Conservation (phyloP, 352 stramenopile genomes). For the Phytophthora boehmeriae region DNA sequence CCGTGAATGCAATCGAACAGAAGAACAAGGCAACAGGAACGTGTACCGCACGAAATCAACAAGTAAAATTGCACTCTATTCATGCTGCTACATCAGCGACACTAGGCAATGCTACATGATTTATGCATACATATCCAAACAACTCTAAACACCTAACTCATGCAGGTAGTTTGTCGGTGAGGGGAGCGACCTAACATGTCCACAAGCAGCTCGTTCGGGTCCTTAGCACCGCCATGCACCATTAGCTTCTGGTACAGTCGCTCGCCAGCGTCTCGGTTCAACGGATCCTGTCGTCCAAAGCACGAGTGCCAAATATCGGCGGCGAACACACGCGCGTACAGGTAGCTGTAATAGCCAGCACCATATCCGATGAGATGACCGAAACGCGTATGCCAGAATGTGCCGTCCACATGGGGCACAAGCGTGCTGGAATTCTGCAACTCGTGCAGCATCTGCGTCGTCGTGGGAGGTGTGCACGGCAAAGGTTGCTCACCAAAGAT, state of each 20-base stretch:
- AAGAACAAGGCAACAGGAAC: no score
- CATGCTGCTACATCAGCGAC: no score
- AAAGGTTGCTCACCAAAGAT: constrained; percentile 71
- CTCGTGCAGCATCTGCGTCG: constrained; percentile 57
- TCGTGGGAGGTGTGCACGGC: constrained; percentile 44
- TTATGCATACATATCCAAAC: background rate
- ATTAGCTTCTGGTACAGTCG: constrained; percentile 78
- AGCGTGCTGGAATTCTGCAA: constrained; percentile 80
- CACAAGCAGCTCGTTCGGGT: constrained; percentile 84
- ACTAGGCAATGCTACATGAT: no score
- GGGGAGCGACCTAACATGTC: constrained; percentile 69
- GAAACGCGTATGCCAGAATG: constrained; percentile 88
- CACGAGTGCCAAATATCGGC: constrained; percentile 85
- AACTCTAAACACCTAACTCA: constrained; percentile 64
- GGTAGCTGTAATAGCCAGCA: constrained; percentile 92
- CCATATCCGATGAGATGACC: constrained; percentile 91
- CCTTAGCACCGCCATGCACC: constrained; percentile 85
- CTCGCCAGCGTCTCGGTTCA: constrained; percentile 64
- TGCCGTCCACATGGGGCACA: constrained; percentile 79
- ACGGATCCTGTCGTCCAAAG: constrained; percentile 67
- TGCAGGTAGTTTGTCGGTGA: constrained; percentile 69
- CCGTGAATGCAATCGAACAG: no score
- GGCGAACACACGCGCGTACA: constrained; percentile 91
- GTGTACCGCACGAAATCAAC: no score
- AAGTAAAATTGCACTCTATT: no score